Base-by-base conservation (phyloP, 192 early-diverging fungal genomes). In the Coemansia sp. region DNA sequence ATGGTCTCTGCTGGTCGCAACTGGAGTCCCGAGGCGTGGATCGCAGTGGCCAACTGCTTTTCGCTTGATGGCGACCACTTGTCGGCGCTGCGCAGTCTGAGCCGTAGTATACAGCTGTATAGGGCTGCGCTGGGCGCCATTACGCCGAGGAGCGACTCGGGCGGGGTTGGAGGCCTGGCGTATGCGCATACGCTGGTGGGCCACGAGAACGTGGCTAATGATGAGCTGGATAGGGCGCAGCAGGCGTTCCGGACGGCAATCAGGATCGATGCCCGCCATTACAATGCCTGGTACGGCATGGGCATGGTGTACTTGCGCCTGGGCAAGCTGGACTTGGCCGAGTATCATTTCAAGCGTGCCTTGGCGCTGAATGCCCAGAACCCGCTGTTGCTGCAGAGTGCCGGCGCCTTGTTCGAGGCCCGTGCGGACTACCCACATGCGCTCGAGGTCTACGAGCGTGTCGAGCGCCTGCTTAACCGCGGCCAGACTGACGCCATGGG, bases 181-280 rank as follows among this genome's bases (percentile, higher is more conserved):
- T 97, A 95, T 70, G 94, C 93, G 20, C 88, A 98, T 58, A 94
- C 95, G 12, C 85, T 98, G 44, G 79, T 86, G 10, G 96, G 95
- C 0, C 93, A 95, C 65, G 96, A 96, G 69, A 92, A 87, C 75
- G 81, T 90, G 44, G 85, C 87, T 5, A 83, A 86, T 24, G 93
- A 93, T 43, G 92, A 94, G 66, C 80, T 87, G 43, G 93, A 95
- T 22, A 83, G 90, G 27, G 93, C 95, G 3, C 83, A 88, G 69
- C 81, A 86, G 57, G 89, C 85, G 33, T 97, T 92, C 81, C 85
- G 92, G 52, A 82, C 79, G 8, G 93, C 94, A 1, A 75, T 93
- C 29, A 83, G 87, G 18, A 85, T 91, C 38, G 88, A 97, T 69
- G 78, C 83, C 15, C 82, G 95, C 16, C 92, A 95, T 62, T 95